Percentiles rank a stretch among this genome's conserved stretches.
phyloP scores from a whole-genome alignment of 2,329 filamentous ascomycete genomes.

The Akanthomyces dipterigenus region DNA sequence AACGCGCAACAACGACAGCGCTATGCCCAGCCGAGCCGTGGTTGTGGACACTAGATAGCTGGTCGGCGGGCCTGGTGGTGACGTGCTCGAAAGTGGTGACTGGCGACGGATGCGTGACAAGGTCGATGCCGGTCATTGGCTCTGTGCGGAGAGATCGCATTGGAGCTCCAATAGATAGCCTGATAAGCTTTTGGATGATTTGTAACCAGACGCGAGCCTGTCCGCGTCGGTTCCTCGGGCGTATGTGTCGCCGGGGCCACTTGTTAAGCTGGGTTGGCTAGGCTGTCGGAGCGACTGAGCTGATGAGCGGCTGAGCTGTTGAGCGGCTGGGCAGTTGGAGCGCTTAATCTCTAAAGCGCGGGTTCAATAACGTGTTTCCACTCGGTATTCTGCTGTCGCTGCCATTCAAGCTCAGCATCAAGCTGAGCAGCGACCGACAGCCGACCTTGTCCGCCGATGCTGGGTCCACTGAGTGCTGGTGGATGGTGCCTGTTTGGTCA shows the following conservation, averaged over 20 bases:
- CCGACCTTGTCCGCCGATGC: background rate
- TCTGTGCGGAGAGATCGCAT: background rate
- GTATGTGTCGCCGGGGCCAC: background rate
- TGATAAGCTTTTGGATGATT: background rate
- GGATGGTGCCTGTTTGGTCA: background rate
- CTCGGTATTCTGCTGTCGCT: background rate
- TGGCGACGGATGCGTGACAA: background rate
- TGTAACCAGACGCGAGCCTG: background rate
- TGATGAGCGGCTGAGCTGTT: too few species aligned
- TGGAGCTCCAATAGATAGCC: background rate
- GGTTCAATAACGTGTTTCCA: background rate
- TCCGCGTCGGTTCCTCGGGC: background rate
- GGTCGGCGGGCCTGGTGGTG: slow-evolving; percentile 1
- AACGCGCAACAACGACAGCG: background rate
- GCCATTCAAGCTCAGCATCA: too few species aligned
- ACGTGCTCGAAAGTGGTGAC: background rate
- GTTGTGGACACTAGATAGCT: background rate
- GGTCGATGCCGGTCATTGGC: slow-evolving; percentile 3
- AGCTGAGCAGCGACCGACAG: too few species aligned
- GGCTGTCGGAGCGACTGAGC: too few species aligned
- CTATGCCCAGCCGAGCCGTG: slow-evolving; percentile 3
- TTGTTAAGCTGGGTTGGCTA: background rate
- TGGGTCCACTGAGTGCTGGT: background rate
- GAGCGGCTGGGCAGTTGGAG: too few species aligned
- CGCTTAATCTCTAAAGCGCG: background rate